Conservation (phyloP, 345 rosid species). For the Arabidopsis suecica region DNA sequence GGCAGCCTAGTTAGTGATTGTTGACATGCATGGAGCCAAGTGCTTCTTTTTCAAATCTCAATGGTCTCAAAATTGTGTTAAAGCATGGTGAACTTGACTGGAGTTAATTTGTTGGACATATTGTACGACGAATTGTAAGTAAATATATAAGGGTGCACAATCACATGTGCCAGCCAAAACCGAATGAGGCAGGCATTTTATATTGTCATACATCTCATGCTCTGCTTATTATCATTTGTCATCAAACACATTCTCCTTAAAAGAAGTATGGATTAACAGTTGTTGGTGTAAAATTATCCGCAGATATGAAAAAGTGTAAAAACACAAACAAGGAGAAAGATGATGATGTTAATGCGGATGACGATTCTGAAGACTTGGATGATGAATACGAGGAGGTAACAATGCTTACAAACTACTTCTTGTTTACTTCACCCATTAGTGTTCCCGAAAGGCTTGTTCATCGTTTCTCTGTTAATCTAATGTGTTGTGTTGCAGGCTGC, state of each 20-base stretch:
- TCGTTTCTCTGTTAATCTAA: neutral
- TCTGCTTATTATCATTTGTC: conserved; percentile 14
- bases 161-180: conserved; percentile 4
- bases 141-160: neutral
- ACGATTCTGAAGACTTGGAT: conserved; percentile 72
- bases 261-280: neutral
- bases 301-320: conserved; percentile 48
- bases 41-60: conserved; percentile 2
- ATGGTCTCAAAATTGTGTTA: neutral
- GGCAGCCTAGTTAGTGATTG: conserved; percentile 8
- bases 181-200: neutral
- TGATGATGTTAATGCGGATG: conserved; percentile 58
- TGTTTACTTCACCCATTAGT: neutral
- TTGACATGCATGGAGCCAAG: neutral
- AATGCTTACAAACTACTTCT: neutral
- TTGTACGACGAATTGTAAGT: conserved; percentile 5
- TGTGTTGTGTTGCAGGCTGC: conserved; percentile 54
- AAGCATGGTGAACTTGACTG: neutral
- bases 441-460: neutral
- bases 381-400: conserved; percentile 66
- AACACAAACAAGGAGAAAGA: conserved; percentile 52
- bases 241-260: neutral
- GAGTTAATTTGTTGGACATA: neutral
- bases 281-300: conserved; percentile 29
- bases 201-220: neutral